These are phyloP conservation scores for Plasmopara muralis DNA, from an alignment of 352 stramenopile species.

Conservation along the genomic window DNA sequence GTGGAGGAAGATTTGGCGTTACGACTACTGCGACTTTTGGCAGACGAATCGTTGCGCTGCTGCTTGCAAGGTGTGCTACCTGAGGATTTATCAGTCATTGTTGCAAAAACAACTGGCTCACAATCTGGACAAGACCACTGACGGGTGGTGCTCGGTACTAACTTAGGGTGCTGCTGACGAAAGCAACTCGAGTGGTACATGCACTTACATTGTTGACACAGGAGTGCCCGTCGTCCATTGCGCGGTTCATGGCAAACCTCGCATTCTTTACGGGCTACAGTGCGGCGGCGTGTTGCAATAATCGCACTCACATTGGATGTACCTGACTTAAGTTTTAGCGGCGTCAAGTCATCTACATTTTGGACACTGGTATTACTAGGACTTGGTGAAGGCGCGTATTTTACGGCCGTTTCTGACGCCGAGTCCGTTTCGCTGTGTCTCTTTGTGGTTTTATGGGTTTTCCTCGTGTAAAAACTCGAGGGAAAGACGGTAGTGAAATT, in stretches of 20 bases:
- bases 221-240: conserved; percentile 66
- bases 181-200: conserved; percentile 86
- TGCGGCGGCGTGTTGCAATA: conserved; percentile 60
- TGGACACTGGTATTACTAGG: conserved; percentile 15
- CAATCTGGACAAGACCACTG: conserved; percentile 82
- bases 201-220: conserved; percentile 72
- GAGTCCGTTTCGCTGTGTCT: conserved; percentile 28
- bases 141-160: conserved; percentile 50
- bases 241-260: conserved; percentile 66
- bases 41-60: conserved; percentile 23
- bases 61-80: conserved; percentile 34
- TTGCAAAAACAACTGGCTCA: conserved; percentile 33
- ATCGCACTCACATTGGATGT: conserved; percentile 60
- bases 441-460: neutral
- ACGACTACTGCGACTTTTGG: conserved; percentile 21
- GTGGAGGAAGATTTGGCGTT: conserved; percentile 14
- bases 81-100: conserved; percentile 27
- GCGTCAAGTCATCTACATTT: conserved; percentile 22
- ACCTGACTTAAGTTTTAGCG: conserved; percentile 39
- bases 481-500: too few relatives aligned
- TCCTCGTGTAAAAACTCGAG: conserved; percentile 2
- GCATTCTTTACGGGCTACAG: conserved; percentile 60
- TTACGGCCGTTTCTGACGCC: conserved; percentile 19
- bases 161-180: conserved; percentile 67
- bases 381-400: conserved; percentile 19